Conservation (phyloP, 352 stramenopile genomes). For the Pythium chondricola region DNA sequence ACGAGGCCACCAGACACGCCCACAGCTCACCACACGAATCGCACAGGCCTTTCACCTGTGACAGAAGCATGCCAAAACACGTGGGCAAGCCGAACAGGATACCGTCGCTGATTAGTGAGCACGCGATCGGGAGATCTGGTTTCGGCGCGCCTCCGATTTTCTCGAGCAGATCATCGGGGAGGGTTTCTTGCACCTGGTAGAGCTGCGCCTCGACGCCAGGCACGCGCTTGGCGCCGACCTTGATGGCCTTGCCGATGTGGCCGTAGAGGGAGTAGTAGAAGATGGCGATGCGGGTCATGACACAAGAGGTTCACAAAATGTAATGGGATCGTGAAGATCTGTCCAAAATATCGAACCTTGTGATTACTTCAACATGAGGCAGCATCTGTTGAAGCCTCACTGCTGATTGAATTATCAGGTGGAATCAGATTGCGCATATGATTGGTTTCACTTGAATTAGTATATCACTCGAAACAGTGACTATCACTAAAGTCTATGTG, state of each 20-base stretch:
- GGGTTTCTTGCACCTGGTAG: constrained; percentile 55
- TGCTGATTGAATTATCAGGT: no score
- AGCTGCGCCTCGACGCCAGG: constrained; percentile 34
- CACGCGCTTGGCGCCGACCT: constrained; percentile 36
- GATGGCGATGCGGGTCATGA: constrained; percentile 13
- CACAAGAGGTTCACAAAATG: neutral
- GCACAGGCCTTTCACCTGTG: constrained; percentile 72
- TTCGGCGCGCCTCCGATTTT: constrained; percentile 60
- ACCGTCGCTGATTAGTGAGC: constrained; percentile 49
- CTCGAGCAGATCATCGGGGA: constrained; percentile 43
- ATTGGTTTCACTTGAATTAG: no score
- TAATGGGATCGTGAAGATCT: neutral
- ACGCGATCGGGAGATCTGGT: constrained; percentile 38
- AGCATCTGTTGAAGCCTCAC: no score
- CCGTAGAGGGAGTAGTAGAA: constrained; percentile 64
- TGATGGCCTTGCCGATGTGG: constrained; percentile 48
- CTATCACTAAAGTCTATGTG: no score
- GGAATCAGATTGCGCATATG: no score
- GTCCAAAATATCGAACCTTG: neutral
- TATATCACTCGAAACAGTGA: no score
- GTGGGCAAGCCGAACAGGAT: constrained; percentile 73
- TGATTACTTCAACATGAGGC: neutral
- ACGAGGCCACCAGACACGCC: constrained; percentile 39
- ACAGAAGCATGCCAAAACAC: constrained; percentile 47
- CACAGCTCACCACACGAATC: constrained; percentile 65